Base-by-base conservation (phyloP, 2,329 filamentous ascomycete species). In the Alternaria incomplexa region DNA sequence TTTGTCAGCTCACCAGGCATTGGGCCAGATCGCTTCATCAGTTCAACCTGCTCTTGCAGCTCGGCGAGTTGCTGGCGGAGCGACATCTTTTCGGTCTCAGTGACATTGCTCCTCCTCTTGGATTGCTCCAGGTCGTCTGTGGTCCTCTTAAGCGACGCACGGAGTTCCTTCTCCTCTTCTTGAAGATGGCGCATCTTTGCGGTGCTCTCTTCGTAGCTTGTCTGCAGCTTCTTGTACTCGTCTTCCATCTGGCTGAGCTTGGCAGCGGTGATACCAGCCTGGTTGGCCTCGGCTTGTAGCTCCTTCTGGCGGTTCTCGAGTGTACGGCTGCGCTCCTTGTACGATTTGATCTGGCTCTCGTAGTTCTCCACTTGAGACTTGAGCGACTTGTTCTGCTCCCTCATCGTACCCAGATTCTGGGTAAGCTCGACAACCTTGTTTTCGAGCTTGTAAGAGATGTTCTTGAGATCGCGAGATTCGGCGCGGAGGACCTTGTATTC, bases 361-460 rank as follows among this genome's bases (percentile, higher is more conserved):
- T 98, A 97, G 80, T 92, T 97, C 81, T 97, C 93, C 52, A 99
- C 91, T 81, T 98, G 94, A 36, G 88, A 90, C 72, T 91, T 86
- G 65, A 99, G 86, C 62, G 88, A 88, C 85, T 97, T 97, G 87
- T 99, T 99, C 83, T 97, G 93, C 66, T 90, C 88, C 84, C 97
- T 97, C 87, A 97, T 91, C 10, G 93, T 90, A 69, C 96, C 94
- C 73, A 99, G 83, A 53, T 91, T 93, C 81, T 99, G 96, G 1
- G 96, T 99, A 75, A 99, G 87, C 83, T 99, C 96, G 66, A 99
- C 93, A 66, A 99, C 96, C 89, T 99, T 99, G 87, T 99, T 98
- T 81, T 99, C 96, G 73, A 99, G 85, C 85, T 97, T 98, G 86
- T 99, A 99, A 3, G 96, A 98, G 72, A 99, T 99, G 82, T 98